Base-by-base conservation (phyloP, 441 rosid species). In the Sinapis alba region DNA sequence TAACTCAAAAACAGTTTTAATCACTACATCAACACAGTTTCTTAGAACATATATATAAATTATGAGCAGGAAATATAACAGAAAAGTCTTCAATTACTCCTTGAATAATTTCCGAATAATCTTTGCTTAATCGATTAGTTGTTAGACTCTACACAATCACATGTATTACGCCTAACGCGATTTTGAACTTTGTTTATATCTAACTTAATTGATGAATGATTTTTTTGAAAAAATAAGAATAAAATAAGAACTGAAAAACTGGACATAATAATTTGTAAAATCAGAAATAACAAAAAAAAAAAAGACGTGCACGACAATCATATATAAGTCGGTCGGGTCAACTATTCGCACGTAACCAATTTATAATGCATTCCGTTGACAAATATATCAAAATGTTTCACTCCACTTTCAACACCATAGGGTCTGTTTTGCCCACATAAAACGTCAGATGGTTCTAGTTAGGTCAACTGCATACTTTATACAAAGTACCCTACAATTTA, bases 291-390 rank as follows among this genome's bases (percentile, higher is more conserved):
- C 0, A 59, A 59, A 60, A 27, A 60, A 27, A 7, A 27, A 45
- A 32, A 8, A 61, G 68, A 62, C 75, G 68, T 71, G 68, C 68
- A 62, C 32, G 68, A 71, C 75, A 71, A 71, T 62, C 68, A 30
- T 50, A 71, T 28, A 61, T 47, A 47, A 61, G 75, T 47, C 34
- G 68, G 62, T 62, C 15, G 61, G 60, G 65, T 71, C 75, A 62
- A 62, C 68, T 60, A 71, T 71, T 24, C 58, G 60, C 26, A 62
- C 54, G 16, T 62, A 23, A 3, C 16, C 5, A 15, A 34, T 47
- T 62, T 32, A 71, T 47, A 47, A 30, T 71, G 60, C 50, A 47
- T 30, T 43, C 51, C 51, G 61, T 71, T 71, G 68, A 71, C 75
- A 62, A 71, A 30, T 5, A 8, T 19, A 43, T 19, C 9, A 18